Evolutionary conservation across 192 early-diverging fungal genomes (phyloP).

Genomic region (Coemansia sp.): DNA sequence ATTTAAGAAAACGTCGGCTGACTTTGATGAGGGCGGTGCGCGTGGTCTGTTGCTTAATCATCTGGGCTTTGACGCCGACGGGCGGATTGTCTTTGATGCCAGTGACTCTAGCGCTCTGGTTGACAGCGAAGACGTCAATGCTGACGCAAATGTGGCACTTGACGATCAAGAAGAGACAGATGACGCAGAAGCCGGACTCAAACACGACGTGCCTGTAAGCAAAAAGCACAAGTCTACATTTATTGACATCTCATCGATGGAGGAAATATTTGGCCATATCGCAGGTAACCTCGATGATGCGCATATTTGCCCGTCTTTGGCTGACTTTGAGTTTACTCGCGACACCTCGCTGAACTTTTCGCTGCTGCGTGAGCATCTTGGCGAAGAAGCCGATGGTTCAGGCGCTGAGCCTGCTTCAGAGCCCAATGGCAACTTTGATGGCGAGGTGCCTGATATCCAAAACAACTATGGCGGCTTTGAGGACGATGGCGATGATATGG

Average conservation of each 20-base stretch:
- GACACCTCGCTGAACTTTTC: constrained; percentile 62
- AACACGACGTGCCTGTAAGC: not conserved
- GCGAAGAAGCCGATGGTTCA: constrained; percentile 41
- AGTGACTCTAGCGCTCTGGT: constrained; percentile 68
- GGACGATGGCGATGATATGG: constrained; percentile 46
- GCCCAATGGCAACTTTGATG: constrained; percentile 18
- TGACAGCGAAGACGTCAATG: constrained; percentile 38
- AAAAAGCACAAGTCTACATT: constrained; percentile 31
- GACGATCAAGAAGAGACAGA: constrained; percentile 1
- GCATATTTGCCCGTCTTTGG: constrained; percentile 70
- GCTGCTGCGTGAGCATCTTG: constrained; percentile 55
- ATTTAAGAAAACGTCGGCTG: constrained; percentile 97
- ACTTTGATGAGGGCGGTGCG: constrained; percentile 97
- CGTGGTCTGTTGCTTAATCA: constrained; percentile 89
- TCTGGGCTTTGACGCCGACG: constrained; percentile 71
- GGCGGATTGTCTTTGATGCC: constrained; percentile 95
- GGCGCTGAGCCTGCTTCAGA: constrained; percentile 13
- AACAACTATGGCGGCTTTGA: constrained; percentile 37
- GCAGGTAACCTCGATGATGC: constrained; percentile 38
- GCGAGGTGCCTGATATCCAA: constrained; percentile 19
- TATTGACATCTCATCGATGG: constrained; percentile 39
- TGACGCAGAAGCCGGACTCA: not conserved
- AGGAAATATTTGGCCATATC: constrained; percentile 32
- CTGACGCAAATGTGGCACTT: not conserved
- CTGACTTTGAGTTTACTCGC: constrained; percentile 66